Evolutionary conservation across 1,139 yeast species (phyloP).

Genomic region (Sugiyamaella novakii): DNA sequence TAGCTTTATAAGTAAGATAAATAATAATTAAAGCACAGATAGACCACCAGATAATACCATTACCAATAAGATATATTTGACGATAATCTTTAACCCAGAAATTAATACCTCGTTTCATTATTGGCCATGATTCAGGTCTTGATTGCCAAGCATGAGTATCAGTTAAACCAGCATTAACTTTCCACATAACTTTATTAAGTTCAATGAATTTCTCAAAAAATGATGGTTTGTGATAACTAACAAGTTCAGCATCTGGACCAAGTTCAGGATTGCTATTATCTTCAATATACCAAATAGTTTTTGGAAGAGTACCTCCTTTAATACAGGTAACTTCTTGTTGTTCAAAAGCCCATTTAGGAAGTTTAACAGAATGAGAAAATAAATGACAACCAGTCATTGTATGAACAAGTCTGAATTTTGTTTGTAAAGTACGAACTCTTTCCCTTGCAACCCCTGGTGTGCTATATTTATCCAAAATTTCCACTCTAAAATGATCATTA

Average conservation of each 20-base stretch:
- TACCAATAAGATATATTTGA: conserved; percentile 87
- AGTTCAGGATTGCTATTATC: conserved; percentile 53
- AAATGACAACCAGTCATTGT: conserved; percentile 87
- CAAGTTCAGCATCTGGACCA: conserved; percentile 50
- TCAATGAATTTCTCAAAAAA: conserved; percentile 75
- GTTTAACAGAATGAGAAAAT: conserved; percentile 80
- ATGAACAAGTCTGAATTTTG: conserved; percentile 85
- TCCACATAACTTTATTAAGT: conserved; percentile 89
- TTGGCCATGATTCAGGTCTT: conserved; percentile 86
- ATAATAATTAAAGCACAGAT: conserved; percentile 60
- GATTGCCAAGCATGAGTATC: conserved; percentile 89
- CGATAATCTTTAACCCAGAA: conserved; percentile 82
- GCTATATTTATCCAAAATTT: conserved; percentile 67
- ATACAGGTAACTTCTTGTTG: conserved; percentile 98
- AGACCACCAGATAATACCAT: conserved; percentile 89
- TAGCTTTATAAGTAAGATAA: conserved; percentile 55
- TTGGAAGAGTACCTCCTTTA: conserved; percentile 69
- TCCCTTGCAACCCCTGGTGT: conserved; percentile 60
- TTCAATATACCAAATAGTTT: conserved; percentile 88
- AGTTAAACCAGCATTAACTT: conserved; percentile 79
- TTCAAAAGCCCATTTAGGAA: conserved; percentile 95
- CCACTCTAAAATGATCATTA: conserved; percentile 92
- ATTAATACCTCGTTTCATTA: conserved; percentile 86
- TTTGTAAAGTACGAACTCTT: conserved; percentile 73
- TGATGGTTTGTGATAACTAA: conserved; percentile 63